Percentiles rank a stretch among this genome's conserved stretches.
Conservation (phyloP, 2,329 filamentous ascomycete species). For the Xylariaceae sp. region DNA sequence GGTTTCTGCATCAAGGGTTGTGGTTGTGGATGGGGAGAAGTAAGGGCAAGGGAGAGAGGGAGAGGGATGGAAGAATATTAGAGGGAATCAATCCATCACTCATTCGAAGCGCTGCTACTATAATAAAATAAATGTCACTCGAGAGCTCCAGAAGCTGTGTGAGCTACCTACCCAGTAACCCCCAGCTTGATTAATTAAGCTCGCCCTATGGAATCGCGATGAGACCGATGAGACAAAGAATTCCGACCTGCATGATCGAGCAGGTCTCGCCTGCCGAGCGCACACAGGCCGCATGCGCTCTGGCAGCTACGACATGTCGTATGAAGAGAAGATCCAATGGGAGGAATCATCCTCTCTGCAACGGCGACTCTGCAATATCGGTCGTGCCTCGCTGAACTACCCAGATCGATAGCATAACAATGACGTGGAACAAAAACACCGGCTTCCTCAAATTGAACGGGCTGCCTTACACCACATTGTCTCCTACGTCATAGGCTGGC, state of each 20-base stretch:
- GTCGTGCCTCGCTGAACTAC: background rate
- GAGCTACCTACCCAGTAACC: no score
- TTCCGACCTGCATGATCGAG: background rate
- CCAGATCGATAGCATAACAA: slow-evolving; percentile 5
- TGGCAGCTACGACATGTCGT: no score
- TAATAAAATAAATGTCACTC: no score
- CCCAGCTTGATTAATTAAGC: no score
- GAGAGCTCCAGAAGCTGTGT: no score
- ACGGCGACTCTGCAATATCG: background rate
- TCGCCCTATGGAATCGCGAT: no score
- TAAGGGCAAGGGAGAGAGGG: background rate
- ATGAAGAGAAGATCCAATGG: background rate
- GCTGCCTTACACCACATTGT: background rate
- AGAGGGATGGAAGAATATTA: background rate
- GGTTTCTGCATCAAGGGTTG: background rate
- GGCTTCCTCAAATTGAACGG: slow-evolving; percentile 5
- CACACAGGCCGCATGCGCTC: background rate
- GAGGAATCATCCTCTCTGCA: no score
- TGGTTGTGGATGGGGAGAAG: slow-evolving; percentile 1
- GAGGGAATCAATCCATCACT: background rate
- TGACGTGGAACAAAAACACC: slow-evolving; percentile 15
- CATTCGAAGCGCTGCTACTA: no score
- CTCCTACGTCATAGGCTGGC: slow-evolving; percentile 13
- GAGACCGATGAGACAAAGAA: background rate
- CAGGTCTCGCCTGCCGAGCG: background rate